Evolutionary conservation across 495 filamentous ascomycete genomes (phyloP), one percentile per base, ranked within the genome.

Genomic region (Astrocystis sublimbata): DNA sequence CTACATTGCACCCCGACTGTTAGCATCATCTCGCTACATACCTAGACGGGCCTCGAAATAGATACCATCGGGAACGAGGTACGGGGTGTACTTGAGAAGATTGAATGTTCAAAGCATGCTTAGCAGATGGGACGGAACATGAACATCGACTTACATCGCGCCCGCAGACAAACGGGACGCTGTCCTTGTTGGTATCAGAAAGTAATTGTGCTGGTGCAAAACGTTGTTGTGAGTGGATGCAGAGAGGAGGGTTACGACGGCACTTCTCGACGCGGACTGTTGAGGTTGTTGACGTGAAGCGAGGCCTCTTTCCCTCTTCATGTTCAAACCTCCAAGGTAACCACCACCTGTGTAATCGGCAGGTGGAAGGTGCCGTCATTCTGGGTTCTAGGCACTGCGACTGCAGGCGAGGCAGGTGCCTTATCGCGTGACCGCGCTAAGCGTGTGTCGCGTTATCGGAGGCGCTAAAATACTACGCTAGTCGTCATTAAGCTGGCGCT

Each of bases 361-460:
- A 17, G 38, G 40, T 58, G 33, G 23, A 17, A 23, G 17, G 30
- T 50, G 46, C 58, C 58, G 58, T 60, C 58, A 60, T 60, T 28
- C 35, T 47, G 23, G 45, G 19, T 35, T 13, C 13, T 30, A 33
- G n/a, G 33, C 40, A 31, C 26, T 43, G 56, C 45, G 21, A 19
- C 23, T 28, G 35, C 19, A 23, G 35, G 35, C n/a, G n/a, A n/a
- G n/a, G n/a, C n/a, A n/a, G n/a, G n/a, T n/a, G 35, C 6, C 54
- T 60, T 60, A 60, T 60, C 58, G 46, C 17, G 36, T 56, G 41
- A 56, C 6, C 45, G n/a, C 42, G 15, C 49, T 58, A 58, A n/a
- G n/a, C n/a, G n/a, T n/a, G n/a, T n/a, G n/a, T 58, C 54, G 33
- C 43, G 21, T 60, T 60, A 60, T 60, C 57, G 35, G 31, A 41